These are phyloP conservation scores for Mrakia blollopis DNA, from an alignment of 768 basidiomycete species.

Conservation along the genomic window DNA sequence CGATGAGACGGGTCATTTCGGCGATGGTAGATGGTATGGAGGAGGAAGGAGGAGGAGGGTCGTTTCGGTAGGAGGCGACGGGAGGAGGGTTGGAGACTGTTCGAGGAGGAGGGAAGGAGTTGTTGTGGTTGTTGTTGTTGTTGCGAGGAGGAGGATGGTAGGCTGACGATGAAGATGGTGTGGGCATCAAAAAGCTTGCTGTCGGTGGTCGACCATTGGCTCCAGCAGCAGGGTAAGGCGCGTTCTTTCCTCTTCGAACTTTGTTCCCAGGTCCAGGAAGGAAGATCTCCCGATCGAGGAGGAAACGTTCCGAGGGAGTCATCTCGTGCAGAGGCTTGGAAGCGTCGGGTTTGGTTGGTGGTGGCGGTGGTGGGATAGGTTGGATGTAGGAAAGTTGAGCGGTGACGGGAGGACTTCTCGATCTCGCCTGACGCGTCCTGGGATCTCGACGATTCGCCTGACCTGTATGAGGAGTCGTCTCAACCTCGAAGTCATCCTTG, in stretches of 20 bases:
- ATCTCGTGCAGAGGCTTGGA: conserved; percentile 3
- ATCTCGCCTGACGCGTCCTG: no score
- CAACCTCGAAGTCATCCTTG: conserved; percentile 21
- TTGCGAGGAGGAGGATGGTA: neutral
- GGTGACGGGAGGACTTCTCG: neutral
- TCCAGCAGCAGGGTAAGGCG: conserved; percentile 15
- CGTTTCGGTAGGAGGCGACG: neutral
- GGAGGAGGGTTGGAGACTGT: neutral
- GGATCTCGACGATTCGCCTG: neutral
- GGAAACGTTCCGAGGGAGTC: conserved; percentile 31
- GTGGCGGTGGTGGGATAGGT: neutral
- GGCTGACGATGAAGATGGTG: neutral
- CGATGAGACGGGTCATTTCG: conserved; percentile 28
- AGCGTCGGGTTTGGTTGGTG: neutral
- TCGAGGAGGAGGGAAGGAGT: neutral
- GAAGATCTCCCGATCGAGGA: conserved; percentile 24
- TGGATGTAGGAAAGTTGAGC: neutral
- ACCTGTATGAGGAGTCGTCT: conserved; percentile 16
- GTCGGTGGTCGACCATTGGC: conserved; percentile 1
- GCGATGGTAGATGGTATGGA: conserved; percentile 25
- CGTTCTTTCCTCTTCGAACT: neutral
- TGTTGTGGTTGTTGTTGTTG: neutral
- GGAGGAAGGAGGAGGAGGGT: neutral
- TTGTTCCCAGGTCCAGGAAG: conserved; percentile 21
- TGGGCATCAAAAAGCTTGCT: neutral